phyloP scores from a whole-genome alignment of 2,329 filamentous ascomycete genomes.

The Fusarium sp. region DNA sequence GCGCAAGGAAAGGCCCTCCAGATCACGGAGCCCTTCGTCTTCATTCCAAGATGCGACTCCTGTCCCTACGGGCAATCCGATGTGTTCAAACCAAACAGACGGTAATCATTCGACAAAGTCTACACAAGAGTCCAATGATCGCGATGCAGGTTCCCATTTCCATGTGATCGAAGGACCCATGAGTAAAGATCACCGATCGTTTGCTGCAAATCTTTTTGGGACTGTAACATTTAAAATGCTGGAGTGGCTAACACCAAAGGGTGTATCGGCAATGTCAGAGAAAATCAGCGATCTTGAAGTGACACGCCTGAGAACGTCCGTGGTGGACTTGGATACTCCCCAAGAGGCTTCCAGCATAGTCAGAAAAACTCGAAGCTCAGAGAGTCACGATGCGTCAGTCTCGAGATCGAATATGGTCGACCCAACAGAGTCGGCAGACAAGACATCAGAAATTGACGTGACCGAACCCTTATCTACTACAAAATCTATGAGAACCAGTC shows the following conservation, averaged over 20 bases:
- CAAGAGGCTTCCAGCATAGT: background rate
- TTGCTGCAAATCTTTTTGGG: slow-evolving; percentile 74
- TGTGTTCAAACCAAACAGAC: background rate
- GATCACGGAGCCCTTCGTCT: slow-evolving; percentile 19
- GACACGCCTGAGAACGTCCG: background rate
- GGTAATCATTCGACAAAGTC: background rate
- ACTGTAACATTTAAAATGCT: slow-evolving; percentile 79
- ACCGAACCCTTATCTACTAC: slow-evolving; percentile 13
- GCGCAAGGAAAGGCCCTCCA: slow-evolving; percentile 19
- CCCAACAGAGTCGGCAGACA: background rate
- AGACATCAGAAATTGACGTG: slow-evolving; percentile 6
- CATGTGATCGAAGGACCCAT: slow-evolving; percentile 62
- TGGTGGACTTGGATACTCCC: background rate
- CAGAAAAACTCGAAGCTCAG: background rate
- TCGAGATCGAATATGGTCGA: background rate
- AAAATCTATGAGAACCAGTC: slow-evolving; percentile 24
- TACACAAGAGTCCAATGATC: background rate
- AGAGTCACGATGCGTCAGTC: background rate
- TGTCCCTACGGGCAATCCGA: background rate
- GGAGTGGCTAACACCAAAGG: slow-evolving; percentile 76
- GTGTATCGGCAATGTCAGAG: slow-evolving; percentile 64
- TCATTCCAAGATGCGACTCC: slow-evolving; percentile 13
- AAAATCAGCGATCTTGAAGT: slow-evolving; percentile 48
- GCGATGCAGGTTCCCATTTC: slow-evolving; percentile 48
- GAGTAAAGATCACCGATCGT: slow-evolving; percentile 71